Evolutionary conservation across 2,329 filamentous ascomycete genomes (phyloP).

Genomic region (Xylariaceae sp.): DNA sequence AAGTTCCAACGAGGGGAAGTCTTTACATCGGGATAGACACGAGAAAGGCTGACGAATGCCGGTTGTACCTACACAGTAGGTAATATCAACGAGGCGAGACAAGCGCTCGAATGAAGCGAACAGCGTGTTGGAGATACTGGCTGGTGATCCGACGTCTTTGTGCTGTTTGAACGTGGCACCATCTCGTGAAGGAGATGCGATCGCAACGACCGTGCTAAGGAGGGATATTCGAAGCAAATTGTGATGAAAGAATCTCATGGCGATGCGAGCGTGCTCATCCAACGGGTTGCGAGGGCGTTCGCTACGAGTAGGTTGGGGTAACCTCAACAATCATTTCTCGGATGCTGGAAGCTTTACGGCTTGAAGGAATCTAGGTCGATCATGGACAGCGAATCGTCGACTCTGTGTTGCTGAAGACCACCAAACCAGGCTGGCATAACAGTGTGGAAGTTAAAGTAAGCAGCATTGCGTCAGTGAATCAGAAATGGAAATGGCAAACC

Average conservation of each 20-base stretch:
- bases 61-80: slow-evolving; percentile 85
- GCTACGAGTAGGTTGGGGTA: not conserved
- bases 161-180: slow-evolving; percentile 7
- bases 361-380: too few species aligned
- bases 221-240: slow-evolving; percentile 1
- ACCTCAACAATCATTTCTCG: not conserved
- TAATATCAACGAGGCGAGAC: slow-evolving; percentile 87
- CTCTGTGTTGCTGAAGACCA: too few species aligned
- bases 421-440: too few species aligned
- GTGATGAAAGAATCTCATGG: not conserved
- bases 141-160: slow-evolving; percentile 10
- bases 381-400: too few species aligned
- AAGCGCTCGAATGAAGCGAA: slow-evolving; percentile 83
- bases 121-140: slow-evolving; percentile 54
- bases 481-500: not conserved
- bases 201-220: slow-evolving; percentile 10
- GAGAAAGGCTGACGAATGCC: slow-evolving; percentile 80
- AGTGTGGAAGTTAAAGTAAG: not conserved
- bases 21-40: slow-evolving; percentile 78
- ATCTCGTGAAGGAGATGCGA: slow-evolving; percentile 12
- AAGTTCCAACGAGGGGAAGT: slow-evolving; percentile 77
- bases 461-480: not conserved
- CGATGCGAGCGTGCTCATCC: not conserved
- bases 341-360: not conserved
- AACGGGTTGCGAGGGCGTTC: not conserved